Evolutionary conservation across 2,329 filamentous ascomycete genomes (phyloP).

Genomic region (Setomelanomma holmii): DNA sequence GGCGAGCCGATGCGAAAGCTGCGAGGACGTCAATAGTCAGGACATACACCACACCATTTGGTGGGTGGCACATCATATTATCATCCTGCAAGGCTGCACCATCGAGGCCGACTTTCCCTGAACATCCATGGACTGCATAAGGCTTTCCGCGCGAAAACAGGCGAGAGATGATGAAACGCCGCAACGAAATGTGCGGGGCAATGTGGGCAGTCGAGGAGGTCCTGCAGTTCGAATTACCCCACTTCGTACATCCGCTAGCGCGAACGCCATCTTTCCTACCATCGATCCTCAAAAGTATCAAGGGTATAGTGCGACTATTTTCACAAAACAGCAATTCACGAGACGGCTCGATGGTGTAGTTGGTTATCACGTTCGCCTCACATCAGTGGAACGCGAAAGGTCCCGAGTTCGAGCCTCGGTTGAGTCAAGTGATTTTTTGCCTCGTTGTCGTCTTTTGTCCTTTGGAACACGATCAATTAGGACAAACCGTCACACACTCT

Average conservation of each 20-base stretch:
- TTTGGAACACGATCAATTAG: too few relatives aligned
- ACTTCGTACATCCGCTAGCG: neutral
- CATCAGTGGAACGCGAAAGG: slow-evolving; percentile 28
- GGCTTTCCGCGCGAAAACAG: too few relatives aligned
- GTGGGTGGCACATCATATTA: too few relatives aligned
- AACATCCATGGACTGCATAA: too few relatives aligned
- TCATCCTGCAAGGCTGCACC: too few relatives aligned
- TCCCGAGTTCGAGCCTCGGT: slow-evolving; percentile 35
- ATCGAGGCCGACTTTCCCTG: too few relatives aligned
- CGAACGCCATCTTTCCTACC: neutral
- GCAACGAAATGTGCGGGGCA: neutral
- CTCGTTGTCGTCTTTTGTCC: neutral
- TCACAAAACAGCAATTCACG: neutral
- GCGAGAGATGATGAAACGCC: neutral
- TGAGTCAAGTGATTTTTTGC: slow-evolving; percentile 22
- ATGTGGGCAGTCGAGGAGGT: neutral
- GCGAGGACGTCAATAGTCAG: neutral
- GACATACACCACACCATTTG: neutral
- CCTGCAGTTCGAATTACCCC: neutral
- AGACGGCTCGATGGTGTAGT: slow-evolving; percentile 32
- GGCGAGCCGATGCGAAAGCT: neutral
- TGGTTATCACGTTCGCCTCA: slow-evolving; percentile 40
- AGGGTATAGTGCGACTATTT: neutral
- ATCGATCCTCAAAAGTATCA: neutral
- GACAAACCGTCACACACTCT: too few relatives aligned